A percentile compares a stretch with the other conserved stretches of the same genome.
Evolutionary conservation across 306 rosid genomes (phyloP).

Genomic region (Medicago lupulina): DNA sequence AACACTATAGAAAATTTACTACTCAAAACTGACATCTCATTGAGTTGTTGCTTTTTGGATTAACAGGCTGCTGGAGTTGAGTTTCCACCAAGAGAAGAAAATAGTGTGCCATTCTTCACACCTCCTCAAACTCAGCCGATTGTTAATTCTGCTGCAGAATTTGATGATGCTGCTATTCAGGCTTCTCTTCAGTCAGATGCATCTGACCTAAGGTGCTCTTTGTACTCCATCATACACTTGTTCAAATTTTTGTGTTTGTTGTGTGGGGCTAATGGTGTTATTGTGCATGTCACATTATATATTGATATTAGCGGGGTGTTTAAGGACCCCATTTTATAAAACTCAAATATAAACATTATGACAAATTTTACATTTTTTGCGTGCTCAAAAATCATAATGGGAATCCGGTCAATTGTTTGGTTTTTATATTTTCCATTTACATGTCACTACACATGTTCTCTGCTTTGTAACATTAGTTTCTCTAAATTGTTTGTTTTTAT

Average conservation of each 20-base stretch:
- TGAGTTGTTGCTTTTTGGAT: constrained; percentile 40
- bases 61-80: constrained; percentile 89
- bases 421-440: constrained; percentile 1
- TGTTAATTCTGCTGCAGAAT: constrained; percentile 52
- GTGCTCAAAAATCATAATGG: background rate
- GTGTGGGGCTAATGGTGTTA: constrained; percentile 23
- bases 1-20: background rate
- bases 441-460: background rate
- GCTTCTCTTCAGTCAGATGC: constrained; percentile 92
- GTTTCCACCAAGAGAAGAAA: constrained; percentile 85
- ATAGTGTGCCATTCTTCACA: constrained; percentile 86
- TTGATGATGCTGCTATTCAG: constrained; percentile 77
- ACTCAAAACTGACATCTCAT: constrained; percentile 27
- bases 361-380: constrained; percentile 12
- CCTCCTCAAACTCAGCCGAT: constrained; percentile 91
- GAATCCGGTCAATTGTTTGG: constrained; percentile 13
- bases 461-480: constrained; percentile 13
- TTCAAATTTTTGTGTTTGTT: constrained; percentile 34
- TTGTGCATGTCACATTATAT: constrained; percentile 14
- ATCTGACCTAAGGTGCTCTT: constrained; percentile 82
- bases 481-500: constrained; percentile 22
- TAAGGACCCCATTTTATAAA: constrained; percentile 29
- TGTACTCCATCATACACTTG: constrained; percentile 13
- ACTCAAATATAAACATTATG: constrained; percentile 7
- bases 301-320: constrained; percentile 29